These are phyloP conservation scores for Tephrocybe sp. DNA, from an alignment of 768 basidiomycete genomes.

Conservation along the genomic window DNA sequence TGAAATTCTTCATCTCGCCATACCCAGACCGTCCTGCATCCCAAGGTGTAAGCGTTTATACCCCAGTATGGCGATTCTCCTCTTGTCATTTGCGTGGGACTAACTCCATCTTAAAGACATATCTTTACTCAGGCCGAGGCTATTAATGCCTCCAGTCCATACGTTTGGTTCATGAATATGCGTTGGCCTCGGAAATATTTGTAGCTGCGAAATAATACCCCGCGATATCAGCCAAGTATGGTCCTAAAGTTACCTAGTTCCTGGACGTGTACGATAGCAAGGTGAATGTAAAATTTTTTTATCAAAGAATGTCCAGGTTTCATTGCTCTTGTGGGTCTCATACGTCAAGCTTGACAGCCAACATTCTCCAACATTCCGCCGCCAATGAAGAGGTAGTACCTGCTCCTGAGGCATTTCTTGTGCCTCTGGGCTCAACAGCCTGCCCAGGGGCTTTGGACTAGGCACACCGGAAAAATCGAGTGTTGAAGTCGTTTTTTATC, in stretches of 20 bases:
- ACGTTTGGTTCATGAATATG: neutral
- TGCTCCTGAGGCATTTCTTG: neutral
- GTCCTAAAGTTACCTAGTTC: slow-evolving; percentile 7
- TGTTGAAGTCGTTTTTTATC: neutral
- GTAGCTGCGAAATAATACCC: neutral
- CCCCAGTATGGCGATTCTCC: slow-evolving; percentile 10
- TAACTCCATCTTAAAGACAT: slow-evolving; percentile 7
- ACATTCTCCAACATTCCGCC: neutral
- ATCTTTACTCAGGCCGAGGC: slow-evolving; percentile 9
- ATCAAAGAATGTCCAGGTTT: slow-evolving; percentile 5
- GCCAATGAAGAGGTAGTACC: neutral
- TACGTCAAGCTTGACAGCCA: slow-evolving; percentile 14
- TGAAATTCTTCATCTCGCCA: slow-evolving; percentile 51
- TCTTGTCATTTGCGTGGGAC: neutral
- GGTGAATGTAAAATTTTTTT: slow-evolving; percentile 18
- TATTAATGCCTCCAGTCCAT: slow-evolving; percentile 2
- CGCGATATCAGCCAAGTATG: neutral
- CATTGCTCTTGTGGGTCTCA: neutral
- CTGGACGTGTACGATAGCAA: slow-evolving; percentile 18
- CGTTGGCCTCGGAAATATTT: neutral
- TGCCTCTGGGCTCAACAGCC: neutral
- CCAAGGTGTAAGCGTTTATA: slow-evolving; percentile 11
- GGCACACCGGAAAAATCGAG: neutral
- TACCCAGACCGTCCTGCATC: slow-evolving; percentile 39
- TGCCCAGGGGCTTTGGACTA: neutral